phyloP scores from a whole-genome alignment of 2,329 filamentous ascomycete genomes.

The Zymoseptoria brevis region DNA sequence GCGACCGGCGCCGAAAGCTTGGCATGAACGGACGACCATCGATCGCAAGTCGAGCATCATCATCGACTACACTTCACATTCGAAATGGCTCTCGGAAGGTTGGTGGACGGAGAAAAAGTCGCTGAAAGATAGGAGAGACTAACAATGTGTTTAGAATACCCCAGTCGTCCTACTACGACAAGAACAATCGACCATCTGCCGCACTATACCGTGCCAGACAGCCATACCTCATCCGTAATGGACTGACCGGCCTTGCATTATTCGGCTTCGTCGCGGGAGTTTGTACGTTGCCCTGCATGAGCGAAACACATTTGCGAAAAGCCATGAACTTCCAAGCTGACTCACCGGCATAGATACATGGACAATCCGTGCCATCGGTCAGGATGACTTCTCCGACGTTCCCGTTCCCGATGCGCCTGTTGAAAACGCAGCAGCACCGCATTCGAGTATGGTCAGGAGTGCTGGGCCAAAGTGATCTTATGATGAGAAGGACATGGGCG shows the following conservation, averaged over 20 bases:
- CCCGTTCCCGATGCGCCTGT: constrained; percentile 70
- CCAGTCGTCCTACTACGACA: constrained; percentile 83
- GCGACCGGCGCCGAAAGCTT: background rate
- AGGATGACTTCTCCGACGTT: constrained; percentile 96
- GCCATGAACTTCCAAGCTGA: too few species aligned
- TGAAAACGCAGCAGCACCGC: constrained; percentile 31
- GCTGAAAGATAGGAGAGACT: background rate
- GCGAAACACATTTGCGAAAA: too few species aligned
- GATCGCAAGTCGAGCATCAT: background rate
- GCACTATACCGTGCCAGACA: constrained; percentile 85
- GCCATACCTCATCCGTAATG: constrained; percentile 87
- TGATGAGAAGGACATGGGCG: constrained; percentile 2
- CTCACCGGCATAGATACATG: constrained; percentile 48
- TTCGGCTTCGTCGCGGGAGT: constrained; percentile 70
- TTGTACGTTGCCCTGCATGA: constrained; percentile 54
- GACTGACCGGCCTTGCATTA: constrained; percentile 68
- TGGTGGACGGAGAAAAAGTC: background rate
- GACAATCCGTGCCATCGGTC: constrained; percentile 77
- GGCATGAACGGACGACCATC: background rate
- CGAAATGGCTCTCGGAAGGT: constrained; percentile 20
- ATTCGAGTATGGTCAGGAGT: constrained; percentile 17
- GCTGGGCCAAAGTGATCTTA: constrained; percentile 10
- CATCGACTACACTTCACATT: background rate
- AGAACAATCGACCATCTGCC: constrained; percentile 73
- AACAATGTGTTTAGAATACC: constrained; percentile 37